Conservation (phyloP, 306 rosid genomes). For the Sphenostylis stenocarpa region DNA sequence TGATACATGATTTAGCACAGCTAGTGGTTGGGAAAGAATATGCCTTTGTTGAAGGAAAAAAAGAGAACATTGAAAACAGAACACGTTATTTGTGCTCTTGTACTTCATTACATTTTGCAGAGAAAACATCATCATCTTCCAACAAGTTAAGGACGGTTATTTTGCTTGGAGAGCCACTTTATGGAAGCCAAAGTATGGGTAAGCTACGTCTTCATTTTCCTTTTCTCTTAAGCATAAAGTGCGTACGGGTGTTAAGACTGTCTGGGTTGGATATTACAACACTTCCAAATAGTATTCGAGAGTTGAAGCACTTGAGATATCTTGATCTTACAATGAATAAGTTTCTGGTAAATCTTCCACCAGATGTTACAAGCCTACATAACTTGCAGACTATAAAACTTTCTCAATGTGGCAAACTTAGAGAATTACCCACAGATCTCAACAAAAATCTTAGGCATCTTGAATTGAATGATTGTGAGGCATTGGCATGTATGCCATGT, state of each 20-base stretch:
- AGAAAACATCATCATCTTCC: background rate
- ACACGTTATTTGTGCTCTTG: slow-evolving; percentile 24
- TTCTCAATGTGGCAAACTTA: background rate
- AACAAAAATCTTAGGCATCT: slow-evolving; percentile 32
- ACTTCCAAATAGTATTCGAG: slow-evolving; percentile 8
- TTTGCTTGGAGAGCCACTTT: background rate
- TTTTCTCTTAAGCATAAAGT: background rate
- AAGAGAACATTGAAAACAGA: background rate
- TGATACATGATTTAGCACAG: slow-evolving; percentile 44
- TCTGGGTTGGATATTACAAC: background rate
- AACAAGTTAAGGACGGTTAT: background rate
- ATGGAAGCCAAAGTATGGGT: background rate
- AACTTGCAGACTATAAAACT: slow-evolving; percentile 35
- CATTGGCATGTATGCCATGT: slow-evolving; percentile 25
- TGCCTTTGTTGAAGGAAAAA: background rate
- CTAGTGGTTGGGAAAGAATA: slow-evolving; percentile 7
- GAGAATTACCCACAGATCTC: slow-evolving; percentile 27
- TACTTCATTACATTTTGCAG: background rate
- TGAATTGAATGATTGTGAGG: background rate
- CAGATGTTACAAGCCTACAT: background rate
- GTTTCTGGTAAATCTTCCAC: slow-evolving; percentile 1
- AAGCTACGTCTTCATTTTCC: background rate
- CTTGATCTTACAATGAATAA: slow-evolving; percentile 23
- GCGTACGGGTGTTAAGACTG: slow-evolving; percentile 31
- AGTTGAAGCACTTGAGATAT: slow-evolving; percentile 39